Evolutionary conservation across 129 eudicot genomes (phyloP).

Genomic region (Deinandra increscens): DNA sequence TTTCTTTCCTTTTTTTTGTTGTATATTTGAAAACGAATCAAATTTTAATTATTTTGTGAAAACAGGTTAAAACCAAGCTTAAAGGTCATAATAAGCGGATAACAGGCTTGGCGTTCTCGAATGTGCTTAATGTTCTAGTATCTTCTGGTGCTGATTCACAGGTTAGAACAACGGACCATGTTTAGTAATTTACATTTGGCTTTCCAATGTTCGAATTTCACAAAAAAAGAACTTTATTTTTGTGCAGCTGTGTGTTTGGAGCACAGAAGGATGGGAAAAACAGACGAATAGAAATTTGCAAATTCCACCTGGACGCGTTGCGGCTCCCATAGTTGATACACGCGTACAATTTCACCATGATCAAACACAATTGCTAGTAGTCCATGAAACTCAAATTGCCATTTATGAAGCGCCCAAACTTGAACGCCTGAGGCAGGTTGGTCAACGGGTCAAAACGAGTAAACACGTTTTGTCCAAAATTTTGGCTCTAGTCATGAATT

Average conservation of each 20-base stretch:
- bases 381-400: slow-evolving; percentile 88
- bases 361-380: slow-evolving; percentile 72
- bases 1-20: background rate
- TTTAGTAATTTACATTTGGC: background rate
- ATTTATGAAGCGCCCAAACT: slow-evolving; percentile 80
- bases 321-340: slow-evolving; percentile 72
- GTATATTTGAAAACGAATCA: background rate
- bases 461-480: background rate
- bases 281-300: slow-evolving; percentile 66
- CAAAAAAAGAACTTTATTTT: slow-evolving; percentile 16
- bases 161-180: slow-evolving; percentile 36
- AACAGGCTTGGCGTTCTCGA: slow-evolving; percentile 84
- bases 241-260: slow-evolving; percentile 81
- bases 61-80: slow-evolving; percentile 76
- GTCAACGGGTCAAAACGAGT: background rate
- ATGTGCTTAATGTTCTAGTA: slow-evolving; percentile 72
- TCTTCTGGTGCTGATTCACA: slow-evolving; percentile 96
- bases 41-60: slow-evolving; percentile 12
- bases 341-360: slow-evolving; percentile 89
- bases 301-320: slow-evolving; percentile 74
- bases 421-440: slow-evolving; percentile 71
- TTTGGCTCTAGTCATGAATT: background rate
- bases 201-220: background rate
- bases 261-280: slow-evolving; percentile 86
- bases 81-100: slow-evolving; percentile 87